Evolutionary conservation across 805 yeast species (phyloP).

Genomic region (Hanseniaspora lachancei): DNA sequence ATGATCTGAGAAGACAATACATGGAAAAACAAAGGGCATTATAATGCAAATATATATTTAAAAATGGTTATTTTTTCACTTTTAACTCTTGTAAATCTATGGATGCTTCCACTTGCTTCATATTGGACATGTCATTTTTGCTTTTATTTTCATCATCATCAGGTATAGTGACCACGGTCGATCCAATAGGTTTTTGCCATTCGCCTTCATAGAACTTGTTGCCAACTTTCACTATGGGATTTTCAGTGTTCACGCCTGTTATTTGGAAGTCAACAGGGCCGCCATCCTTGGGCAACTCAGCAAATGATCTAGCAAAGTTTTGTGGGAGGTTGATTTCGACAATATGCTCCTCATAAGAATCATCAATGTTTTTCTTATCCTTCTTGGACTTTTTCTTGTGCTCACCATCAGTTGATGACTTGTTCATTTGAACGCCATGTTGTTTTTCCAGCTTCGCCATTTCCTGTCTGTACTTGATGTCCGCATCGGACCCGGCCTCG

Average conservation of each 20-base stretch:
- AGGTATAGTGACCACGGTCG: slow-evolving; percentile 36
- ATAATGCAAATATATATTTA: background rate
- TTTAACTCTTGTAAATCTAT: slow-evolving; percentile 5
- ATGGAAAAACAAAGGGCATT: background rate
- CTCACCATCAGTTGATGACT: background rate
- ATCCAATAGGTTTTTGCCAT: slow-evolving; percentile 71
- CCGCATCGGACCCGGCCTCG: slow-evolving; percentile 87
- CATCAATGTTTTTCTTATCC: slow-evolving; percentile 15
- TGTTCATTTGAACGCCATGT: slow-evolving; percentile 5
- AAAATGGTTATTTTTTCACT: background rate
- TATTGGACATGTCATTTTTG: slow-evolving; percentile 15
- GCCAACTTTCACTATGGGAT: slow-evolving; percentile 47
- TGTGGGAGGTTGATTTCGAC: slow-evolving; percentile 42
- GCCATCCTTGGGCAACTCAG: slow-evolving; percentile 21
- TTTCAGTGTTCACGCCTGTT: slow-evolving; percentile 41
- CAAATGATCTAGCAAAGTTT: slow-evolving; percentile 4
- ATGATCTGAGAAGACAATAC: slow-evolving; percentile 4
- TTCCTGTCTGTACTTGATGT: slow-evolving; percentile 44
- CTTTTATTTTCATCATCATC: slow-evolving; percentile 19
- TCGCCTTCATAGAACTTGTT: slow-evolving; percentile 52
- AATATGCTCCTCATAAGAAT: slow-evolving; percentile 36
- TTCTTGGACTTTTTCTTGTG: background rate
- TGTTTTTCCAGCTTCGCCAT: slow-evolving; percentile 17
- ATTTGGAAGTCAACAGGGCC: slow-evolving; percentile 35
- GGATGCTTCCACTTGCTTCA: slow-evolving; percentile 1